Percentiles rank a stretch among this genome's conserved stretches.
Evolutionary conservation across 805 yeast genomes (phyloP).

Genomic region (Kurtzmaniella cleridarum): DNA sequence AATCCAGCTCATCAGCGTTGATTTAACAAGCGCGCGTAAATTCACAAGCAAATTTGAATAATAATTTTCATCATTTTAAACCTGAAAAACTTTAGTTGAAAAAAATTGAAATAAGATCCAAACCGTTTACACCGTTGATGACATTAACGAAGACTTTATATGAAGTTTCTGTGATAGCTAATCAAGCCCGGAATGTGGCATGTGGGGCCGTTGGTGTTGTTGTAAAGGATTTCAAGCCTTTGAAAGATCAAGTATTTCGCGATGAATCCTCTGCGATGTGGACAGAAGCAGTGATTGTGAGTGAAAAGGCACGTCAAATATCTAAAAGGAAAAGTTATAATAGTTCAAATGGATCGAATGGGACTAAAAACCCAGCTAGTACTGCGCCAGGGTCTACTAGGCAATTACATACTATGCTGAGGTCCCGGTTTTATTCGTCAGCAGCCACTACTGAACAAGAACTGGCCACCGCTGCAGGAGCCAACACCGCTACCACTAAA

Average conservation of each 20-base stretch:
- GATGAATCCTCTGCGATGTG: slow-evolving; percentile 10
- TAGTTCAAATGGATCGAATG: not conserved
- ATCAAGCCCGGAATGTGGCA: slow-evolving; percentile 17
- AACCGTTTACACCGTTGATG: slow-evolving; percentile 3
- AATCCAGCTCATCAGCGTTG: no score
- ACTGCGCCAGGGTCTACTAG: not conserved
- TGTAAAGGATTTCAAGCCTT: slow-evolving; percentile 18
- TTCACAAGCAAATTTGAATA: no score
- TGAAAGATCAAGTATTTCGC: slow-evolving; percentile 14
- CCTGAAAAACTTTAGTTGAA: no score
- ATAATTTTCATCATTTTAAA: no score
- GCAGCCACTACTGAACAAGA: not conserved
- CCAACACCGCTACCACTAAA: slow-evolving; percentile 2
- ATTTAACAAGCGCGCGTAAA: no score
- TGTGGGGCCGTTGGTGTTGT: slow-evolving; percentile 12
- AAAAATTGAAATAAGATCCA: no score
- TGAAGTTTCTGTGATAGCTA: slow-evolving; percentile 22
- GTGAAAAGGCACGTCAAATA: slow-evolving; percentile 1
- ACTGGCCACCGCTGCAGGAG: not conserved
- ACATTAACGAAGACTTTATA: slow-evolving; percentile 10
- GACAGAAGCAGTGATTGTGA: slow-evolving; percentile 2
- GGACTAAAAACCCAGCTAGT: no score
- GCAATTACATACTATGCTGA: not conserved
- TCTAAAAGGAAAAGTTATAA: not conserved
- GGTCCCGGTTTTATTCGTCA: not conserved